phyloP scores from a whole-genome alignment of 2,329 filamentous ascomycete genomes.

The Fusarium buxicola region DNA sequence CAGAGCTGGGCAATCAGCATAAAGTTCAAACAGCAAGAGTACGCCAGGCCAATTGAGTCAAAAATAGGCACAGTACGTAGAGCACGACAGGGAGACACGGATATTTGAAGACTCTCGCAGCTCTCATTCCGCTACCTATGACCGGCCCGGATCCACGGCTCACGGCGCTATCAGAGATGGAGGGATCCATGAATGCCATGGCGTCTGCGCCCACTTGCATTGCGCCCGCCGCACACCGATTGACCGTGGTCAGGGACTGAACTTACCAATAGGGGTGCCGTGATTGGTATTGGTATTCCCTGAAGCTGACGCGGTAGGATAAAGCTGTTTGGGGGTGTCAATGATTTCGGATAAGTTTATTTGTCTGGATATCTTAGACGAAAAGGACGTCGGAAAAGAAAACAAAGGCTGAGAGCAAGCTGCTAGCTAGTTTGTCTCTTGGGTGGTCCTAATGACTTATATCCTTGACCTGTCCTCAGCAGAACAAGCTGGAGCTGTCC shows the following conservation, averaged over 20 bases:
- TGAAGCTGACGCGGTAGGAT: constrained; percentile 13
- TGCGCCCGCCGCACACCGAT: constrained; percentile 45
- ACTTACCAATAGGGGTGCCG: constrained; percentile 44
- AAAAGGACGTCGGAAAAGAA: constrained; percentile 2
- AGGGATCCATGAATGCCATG: constrained; percentile 34
- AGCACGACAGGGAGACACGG: constrained; percentile 25
- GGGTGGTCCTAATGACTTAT: constrained; percentile 27
- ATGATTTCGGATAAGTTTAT: background rate
- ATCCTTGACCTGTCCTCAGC: constrained; percentile 16
- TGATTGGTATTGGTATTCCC: constrained; percentile 39
- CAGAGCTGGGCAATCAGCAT: constrained; percentile 43
- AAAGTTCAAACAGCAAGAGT: constrained; percentile 32
- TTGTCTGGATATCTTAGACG: constrained; percentile 3
- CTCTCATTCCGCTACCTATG: constrained; percentile 10
- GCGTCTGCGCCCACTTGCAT: constrained; percentile 32
- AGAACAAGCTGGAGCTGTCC: constrained; percentile 25
- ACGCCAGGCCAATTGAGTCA: constrained; percentile 25
- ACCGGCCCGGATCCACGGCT: constrained; percentile 36
- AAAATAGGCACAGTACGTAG: background rate
- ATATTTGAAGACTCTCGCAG: constrained; percentile 33
- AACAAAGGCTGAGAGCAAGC: constrained; percentile 10
- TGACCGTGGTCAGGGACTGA: constrained; percentile 32
- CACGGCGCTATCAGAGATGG: constrained; percentile 40
- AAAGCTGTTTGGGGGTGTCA: constrained; percentile 7
- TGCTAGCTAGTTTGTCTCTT: background rate